These are phyloP conservation scores for Cladosporium cucumerinum DNA, from an alignment of 2,329 filamentous ascomycete species.

Conservation along the genomic window DNA sequence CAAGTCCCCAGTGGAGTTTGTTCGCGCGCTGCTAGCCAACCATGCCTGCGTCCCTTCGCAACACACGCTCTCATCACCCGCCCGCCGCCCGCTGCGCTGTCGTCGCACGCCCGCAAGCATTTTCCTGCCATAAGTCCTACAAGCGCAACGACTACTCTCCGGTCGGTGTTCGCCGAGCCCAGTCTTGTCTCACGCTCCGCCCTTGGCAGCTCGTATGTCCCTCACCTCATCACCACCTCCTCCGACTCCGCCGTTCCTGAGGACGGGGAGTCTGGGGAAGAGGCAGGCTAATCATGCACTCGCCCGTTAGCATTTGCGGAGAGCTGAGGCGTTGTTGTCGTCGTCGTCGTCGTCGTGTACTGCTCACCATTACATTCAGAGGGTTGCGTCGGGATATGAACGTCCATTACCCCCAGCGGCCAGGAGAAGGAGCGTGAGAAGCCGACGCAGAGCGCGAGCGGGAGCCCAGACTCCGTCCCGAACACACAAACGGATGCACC, in stretches of 20 bases:
- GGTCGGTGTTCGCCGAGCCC: conserved; percentile 12
- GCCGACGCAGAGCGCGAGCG: not conserved
- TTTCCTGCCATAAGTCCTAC: not conserved
- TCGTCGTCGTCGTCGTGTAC: not conserved
- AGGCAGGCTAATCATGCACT: not conserved
- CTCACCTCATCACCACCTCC: not conserved
- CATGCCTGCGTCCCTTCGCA: not conserved
- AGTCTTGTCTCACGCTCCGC: not conserved
- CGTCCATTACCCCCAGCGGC: not conserved
- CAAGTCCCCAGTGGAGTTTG: not conserved
- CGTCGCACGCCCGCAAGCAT: not conserved
- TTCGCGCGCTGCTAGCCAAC: not conserved
- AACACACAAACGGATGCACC: not conserved
- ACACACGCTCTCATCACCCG: not conserved
- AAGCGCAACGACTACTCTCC: conserved; percentile 9
- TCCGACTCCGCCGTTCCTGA: not conserved
- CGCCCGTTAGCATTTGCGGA: not conserved
- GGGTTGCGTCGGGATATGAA: not conserved
- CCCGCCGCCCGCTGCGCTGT: not conserved
- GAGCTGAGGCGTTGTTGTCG: not conserved
- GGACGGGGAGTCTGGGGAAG: conserved; percentile 3
- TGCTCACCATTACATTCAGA: not conserved
- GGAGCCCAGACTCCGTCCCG: not conserved
- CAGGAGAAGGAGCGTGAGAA: not conserved
- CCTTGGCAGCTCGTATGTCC: conserved; percentile 15